phyloP scores from a whole-genome alignment of 2,329 filamentous ascomycete genomes.

The Reticulascus tulasneorum region DNA sequence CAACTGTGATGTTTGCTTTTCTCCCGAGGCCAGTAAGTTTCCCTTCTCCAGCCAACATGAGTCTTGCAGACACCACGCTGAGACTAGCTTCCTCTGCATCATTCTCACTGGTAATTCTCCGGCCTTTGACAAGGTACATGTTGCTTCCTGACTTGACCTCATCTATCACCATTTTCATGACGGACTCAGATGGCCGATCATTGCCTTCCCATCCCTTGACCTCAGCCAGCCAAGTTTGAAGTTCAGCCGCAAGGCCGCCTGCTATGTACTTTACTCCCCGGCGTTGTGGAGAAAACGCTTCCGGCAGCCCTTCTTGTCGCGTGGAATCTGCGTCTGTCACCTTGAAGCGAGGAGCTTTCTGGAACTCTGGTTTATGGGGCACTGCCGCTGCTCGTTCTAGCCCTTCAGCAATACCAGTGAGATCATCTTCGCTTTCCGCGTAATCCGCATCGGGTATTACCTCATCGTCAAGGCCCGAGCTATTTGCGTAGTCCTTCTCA shows the following conservation, averaged over 20 bases:
- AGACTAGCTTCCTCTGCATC: slow-evolving; percentile 1
- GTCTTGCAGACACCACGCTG: slow-evolving; percentile 11
- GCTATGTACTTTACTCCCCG: slow-evolving; percentile 28
- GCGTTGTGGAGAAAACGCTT: slow-evolving; percentile 31
- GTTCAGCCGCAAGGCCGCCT: slow-evolving; percentile 32
- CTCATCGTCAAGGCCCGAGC: background rate
- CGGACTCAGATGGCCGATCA: slow-evolving; percentile 9
- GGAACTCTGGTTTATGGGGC: slow-evolving; percentile 35
- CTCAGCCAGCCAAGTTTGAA: slow-evolving; percentile 38
- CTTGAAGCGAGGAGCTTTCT: slow-evolving; percentile 35
- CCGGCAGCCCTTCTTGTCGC: slow-evolving; percentile 18
- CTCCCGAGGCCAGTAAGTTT: slow-evolving; percentile 30
- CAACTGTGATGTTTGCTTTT: slow-evolving; percentile 21
- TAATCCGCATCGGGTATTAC: background rate
- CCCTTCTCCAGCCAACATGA: slow-evolving; percentile 34
- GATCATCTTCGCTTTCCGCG: slow-evolving; percentile 11
- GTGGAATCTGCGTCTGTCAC: slow-evolving; percentile 17
- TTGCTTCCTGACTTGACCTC: slow-evolving; percentile 24
- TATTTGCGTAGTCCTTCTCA: background rate
- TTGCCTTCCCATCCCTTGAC: slow-evolving; percentile 29
- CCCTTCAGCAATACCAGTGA: background rate
- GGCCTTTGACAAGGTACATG: slow-evolving; percentile 29
- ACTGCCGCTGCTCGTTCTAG: slow-evolving; percentile 2
- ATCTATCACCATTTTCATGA: slow-evolving; percentile 23
- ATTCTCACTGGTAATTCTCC: slow-evolving; percentile 9